phyloP scores from a whole-genome alignment of 164 flowering plant genomes.

The Aristolochia fimbriata region DNA sequence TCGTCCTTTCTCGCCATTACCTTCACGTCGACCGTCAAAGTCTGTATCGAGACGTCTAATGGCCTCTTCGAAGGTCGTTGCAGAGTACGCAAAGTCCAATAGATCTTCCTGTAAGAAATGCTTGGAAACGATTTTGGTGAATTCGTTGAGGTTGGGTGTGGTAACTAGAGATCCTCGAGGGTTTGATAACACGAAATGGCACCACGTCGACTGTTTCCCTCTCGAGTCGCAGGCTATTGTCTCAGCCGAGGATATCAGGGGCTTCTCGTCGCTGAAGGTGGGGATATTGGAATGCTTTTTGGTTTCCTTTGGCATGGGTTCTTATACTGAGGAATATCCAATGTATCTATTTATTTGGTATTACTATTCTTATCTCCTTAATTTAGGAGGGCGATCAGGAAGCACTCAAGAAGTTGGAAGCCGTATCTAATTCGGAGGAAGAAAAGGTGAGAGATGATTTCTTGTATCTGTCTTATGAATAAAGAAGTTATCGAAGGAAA shows the following conservation, averaged over 20 bases:
- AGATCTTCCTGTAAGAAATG: conserved; percentile 77
- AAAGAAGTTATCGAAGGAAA: too few species aligned
- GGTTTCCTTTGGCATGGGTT: neutral
- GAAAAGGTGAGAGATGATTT: conserved; percentile 7
- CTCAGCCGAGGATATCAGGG: conserved; percentile 41
- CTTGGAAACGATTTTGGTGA: conserved; percentile 26
- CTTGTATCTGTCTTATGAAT: too few species aligned
- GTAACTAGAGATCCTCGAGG: conserved; percentile 48
- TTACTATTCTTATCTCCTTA: neutral
- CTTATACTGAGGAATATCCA: neutral
- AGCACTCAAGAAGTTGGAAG: conserved; percentile 32
- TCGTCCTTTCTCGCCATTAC: neutral
- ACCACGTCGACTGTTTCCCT: conserved; percentile 60
- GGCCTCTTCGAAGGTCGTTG: conserved; percentile 32
- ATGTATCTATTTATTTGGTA: neutral
- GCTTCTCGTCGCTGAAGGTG: conserved; percentile 61
- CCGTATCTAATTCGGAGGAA: conserved; percentile 4
- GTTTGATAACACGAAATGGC: conserved; percentile 68
- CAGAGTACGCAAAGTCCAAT: conserved; percentile 75
- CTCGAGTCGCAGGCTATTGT: conserved; percentile 17
- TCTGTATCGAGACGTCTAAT: neutral
- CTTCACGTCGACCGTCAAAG: neutral
- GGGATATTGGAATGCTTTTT: too few species aligned
- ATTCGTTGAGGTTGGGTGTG: conserved; percentile 50
- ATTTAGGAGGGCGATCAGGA: conserved; percentile 52